Conservation (phyloP, 257 asterid species). For the Przewalskia tangutica region DNA sequence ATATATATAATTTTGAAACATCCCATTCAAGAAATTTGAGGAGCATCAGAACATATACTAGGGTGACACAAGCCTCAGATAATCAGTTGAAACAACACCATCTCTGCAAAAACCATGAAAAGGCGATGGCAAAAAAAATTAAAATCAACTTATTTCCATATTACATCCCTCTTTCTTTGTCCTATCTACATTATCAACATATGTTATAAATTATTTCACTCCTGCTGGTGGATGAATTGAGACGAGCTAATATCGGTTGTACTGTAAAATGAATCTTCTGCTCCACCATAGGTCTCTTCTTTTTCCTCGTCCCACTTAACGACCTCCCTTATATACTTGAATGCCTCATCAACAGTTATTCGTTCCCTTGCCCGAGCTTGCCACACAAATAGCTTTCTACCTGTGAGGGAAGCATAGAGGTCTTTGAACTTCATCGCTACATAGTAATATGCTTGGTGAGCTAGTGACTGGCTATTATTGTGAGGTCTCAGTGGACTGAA, state of each 20-base stretch:
- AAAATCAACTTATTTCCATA: not conserved
- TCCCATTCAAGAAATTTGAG: not conserved
- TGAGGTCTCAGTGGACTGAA: slow-evolving; percentile 64
- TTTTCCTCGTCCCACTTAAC: slow-evolving; percentile 90
- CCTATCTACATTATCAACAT: slow-evolving; percentile 27
- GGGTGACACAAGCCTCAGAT: not conserved
- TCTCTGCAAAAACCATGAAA: not conserved
- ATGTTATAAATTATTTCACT: slow-evolving; percentile 2
- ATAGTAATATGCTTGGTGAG: slow-evolving; percentile 82
- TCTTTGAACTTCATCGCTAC: slow-evolving; percentile 93
- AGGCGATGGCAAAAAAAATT: not conserved
- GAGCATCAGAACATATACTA: not conserved
- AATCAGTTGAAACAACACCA: not conserved
- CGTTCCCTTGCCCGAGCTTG: slow-evolving; percentile 79
- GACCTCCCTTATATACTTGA: slow-evolving; percentile 74
- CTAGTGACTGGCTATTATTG: slow-evolving; percentile 61
- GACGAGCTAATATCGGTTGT: slow-evolving; percentile 79
- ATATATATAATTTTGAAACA: too few species aligned
- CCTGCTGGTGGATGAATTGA: slow-evolving; percentile 35
- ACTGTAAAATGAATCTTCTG: slow-evolving; percentile 83
- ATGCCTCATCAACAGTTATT: slow-evolving; percentile 68
- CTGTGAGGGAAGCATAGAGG: slow-evolving; percentile 54
- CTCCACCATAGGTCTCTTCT: slow-evolving; percentile 42
- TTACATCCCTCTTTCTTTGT: slow-evolving; percentile 10
- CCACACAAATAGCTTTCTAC: slow-evolving; percentile 73